phyloP scores from a whole-genome alignment of 768 basidiomycete genomes.

The Rubroboletus pulcherrimus region DNA sequence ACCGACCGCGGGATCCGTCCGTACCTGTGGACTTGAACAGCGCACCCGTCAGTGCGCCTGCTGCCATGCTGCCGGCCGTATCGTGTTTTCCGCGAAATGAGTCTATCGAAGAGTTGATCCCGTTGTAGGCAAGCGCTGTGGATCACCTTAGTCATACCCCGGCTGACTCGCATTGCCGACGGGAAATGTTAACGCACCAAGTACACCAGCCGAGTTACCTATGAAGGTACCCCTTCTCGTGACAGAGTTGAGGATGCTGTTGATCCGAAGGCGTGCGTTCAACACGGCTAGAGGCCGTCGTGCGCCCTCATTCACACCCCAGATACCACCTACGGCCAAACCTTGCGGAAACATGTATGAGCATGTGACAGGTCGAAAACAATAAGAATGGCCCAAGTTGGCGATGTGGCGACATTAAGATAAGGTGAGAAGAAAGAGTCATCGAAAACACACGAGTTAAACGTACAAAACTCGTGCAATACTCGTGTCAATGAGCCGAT shows the following conservation, averaged over 20 bases:
- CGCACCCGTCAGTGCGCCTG: conserved; percentile 86
- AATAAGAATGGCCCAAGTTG: conserved; percentile 71
- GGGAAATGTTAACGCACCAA: conserved; percentile 65
- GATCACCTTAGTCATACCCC: conserved; percentile 36
- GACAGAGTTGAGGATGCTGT: conserved; percentile 94
- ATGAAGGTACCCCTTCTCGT: conserved; percentile 96
- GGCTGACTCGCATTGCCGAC: conserved; percentile 24
- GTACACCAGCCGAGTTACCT: conserved; percentile 96
- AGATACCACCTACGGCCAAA: conserved; percentile 88
- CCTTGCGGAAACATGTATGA: conserved; percentile 67
- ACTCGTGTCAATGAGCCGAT: conserved; percentile 47
- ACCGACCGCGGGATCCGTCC: conserved; percentile 34
- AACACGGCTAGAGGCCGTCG: conserved; percentile 81
- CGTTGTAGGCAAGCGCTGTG: conserved; percentile 92
- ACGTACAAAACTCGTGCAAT: conserved; percentile 45
- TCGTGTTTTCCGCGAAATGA: conserved; percentile 88
- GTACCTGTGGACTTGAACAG: conserved; percentile 93
- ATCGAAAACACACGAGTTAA: conserved; percentile 44
- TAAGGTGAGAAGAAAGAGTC: conserved; percentile 62
- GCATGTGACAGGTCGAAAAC: conserved; percentile 76
- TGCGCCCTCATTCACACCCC: conserved; percentile 95
- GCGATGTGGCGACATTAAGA: conserved; percentile 51
- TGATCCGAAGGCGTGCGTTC: conserved; percentile 86
- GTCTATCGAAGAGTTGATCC: conserved; percentile 92
- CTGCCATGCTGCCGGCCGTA: conserved; percentile 84